These are phyloP conservation scores for Trichosporon asahii DNA, from an alignment of 1,284 basidiomycete genomes.

Conservation along the genomic window DNA sequence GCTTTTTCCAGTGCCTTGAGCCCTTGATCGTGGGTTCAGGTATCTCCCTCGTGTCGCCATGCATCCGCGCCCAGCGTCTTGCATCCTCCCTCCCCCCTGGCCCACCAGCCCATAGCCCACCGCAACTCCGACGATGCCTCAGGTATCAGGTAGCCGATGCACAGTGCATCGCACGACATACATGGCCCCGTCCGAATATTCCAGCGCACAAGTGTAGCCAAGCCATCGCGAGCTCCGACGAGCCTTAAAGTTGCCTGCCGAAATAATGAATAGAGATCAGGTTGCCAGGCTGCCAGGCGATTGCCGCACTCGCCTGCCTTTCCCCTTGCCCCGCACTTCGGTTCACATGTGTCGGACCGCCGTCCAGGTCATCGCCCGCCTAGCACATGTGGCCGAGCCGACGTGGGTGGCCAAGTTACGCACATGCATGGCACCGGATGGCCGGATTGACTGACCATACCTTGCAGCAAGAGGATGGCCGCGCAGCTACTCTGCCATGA, in stretches of 20 bases:
- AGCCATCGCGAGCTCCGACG: conserved; percentile 4
- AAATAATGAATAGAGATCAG: background rate
- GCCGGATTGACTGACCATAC: too few species aligned
- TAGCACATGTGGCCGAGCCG: background rate
- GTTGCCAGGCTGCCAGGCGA: background rate
- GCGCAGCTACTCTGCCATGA: too few species aligned
- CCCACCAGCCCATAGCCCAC: background rate
- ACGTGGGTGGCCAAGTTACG: too few species aligned
- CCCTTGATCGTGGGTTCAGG: conserved; percentile 11
- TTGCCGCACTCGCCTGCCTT: background rate
- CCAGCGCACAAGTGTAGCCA: too few species aligned
- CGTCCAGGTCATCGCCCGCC: background rate
- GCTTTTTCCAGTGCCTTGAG: conserved; percentile 10
- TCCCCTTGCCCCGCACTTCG: background rate
- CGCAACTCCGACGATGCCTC: background rate
- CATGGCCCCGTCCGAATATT: background rate
- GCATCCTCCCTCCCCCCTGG: background rate
- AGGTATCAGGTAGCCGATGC: background rate
- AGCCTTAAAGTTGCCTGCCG: background rate
- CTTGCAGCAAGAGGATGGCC: too few species aligned
- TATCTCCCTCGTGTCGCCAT: background rate
- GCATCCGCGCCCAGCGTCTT: background rate
- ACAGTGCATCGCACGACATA: background rate
- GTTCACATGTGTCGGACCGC: background rate
- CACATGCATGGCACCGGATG: too few species aligned